Evolutionary conservation across 2,329 filamentous ascomycete genomes (phyloP).

Genomic region (Apiospora malaysiana): DNA sequence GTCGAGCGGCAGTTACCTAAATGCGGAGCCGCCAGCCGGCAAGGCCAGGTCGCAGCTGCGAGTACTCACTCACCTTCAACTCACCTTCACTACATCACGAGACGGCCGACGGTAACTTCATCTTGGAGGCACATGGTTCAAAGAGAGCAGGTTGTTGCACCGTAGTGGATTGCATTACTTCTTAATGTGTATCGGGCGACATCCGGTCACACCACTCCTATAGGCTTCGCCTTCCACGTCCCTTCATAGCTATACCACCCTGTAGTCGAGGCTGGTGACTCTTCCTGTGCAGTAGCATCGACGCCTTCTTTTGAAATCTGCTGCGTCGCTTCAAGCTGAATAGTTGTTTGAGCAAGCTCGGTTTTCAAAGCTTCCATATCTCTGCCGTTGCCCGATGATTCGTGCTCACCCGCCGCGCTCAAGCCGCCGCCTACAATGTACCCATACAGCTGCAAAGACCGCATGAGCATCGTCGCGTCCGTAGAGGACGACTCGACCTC

Average conservation of each 20-base stretch:
- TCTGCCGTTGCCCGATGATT: not conserved
- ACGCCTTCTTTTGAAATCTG: constrained; percentile 17
- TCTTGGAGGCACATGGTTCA: not conserved
- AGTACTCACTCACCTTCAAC: not conserved
- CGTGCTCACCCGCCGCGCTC: constrained; percentile 15
- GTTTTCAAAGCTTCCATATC: not conserved
- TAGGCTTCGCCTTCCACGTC: constrained; percentile 63
- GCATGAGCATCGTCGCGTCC: constrained; percentile 51
- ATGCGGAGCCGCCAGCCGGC: constrained; percentile 3
- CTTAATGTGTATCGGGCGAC: not conserved
- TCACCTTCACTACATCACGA: not conserved
- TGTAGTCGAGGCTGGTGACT: constrained; percentile 30
- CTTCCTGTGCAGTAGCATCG: constrained; percentile 24
- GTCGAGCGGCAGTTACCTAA: not conserved
- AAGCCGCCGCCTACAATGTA: constrained; percentile 42
- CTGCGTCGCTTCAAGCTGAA: constrained; percentile 31
- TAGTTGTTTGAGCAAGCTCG: constrained; percentile 25
- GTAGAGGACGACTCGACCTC: constrained; percentile 47
- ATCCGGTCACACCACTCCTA: constrained; percentile 50
- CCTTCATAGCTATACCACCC: constrained; percentile 59
- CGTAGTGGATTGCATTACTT: not conserved
- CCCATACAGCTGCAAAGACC: constrained; percentile 51
- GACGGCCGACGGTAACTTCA: not conserved
- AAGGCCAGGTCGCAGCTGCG: not conserved
- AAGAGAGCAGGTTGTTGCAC: not conserved